Conservation (phyloP, 2,329 filamentous ascomycete species). For the Xylaria hypoxylon region DNA sequence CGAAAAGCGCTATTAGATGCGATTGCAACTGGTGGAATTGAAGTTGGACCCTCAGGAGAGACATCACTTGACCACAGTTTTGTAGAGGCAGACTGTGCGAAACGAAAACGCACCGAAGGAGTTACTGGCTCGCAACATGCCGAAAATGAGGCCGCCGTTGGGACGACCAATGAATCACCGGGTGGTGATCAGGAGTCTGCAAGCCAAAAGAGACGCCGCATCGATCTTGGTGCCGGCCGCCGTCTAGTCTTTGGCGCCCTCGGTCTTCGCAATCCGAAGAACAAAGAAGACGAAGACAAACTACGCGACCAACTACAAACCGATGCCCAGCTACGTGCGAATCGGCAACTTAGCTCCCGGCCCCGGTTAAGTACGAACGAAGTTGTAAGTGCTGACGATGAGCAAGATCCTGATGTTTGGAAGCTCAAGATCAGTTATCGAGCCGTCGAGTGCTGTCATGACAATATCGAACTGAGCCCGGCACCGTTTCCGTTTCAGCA, state of each 20-base stretch:
- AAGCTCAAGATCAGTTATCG: conserved; percentile 77
- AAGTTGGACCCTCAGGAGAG: conserved; percentile 52
- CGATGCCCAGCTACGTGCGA: conserved; percentile 58
- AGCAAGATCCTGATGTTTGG: conserved; percentile 74
- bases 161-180: conserved; percentile 19
- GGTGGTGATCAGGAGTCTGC: conserved; percentile 37
- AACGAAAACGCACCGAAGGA: conserved; percentile 44
- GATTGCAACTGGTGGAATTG: conserved; percentile 64
- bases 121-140: conserved; percentile 1
- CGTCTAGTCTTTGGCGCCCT: conserved; percentile 79
- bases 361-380: conserved; percentile 43
- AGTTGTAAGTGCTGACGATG: conserved; percentile 44
- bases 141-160: conserved; percentile 11
- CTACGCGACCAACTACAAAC: conserved; percentile 70
- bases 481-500: conserved; percentile 93
- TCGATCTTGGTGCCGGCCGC: conserved; percentile 69
- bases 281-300: conserved; percentile 74
- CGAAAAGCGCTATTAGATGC: conserved; percentile 63
- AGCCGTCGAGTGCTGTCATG: conserved; percentile 86
- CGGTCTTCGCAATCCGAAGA: conserved; percentile 75
- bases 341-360: conserved; percentile 48
- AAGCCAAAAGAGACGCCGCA: conserved; percentile 50
- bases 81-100: conserved; percentile 27
- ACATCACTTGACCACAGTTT: conserved; percentile 22
- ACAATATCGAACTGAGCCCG: conserved; percentile 73